A percentile compares a stretch with the other conserved stretches of the same genome.
Evolutionary conservation across 2,329 filamentous ascomycete species (phyloP).

Genomic region (Rhynchosporium secalis): DNA sequence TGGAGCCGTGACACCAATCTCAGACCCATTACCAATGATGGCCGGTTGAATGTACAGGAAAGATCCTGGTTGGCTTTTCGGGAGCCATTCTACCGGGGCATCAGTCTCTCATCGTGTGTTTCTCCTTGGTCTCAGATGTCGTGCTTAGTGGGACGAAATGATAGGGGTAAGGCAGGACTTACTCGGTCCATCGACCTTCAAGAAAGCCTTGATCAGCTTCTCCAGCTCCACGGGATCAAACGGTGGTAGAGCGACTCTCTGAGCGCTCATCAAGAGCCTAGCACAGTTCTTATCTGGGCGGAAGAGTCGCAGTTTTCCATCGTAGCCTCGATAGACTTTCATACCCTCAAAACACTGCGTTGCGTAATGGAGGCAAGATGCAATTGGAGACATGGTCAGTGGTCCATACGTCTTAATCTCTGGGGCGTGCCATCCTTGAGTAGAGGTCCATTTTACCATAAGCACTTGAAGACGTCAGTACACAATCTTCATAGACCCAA

Average conservation of each 20-base stretch:
- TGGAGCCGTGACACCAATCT: slow-evolving; percentile 78
- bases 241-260: slow-evolving; percentile 70
- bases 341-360: slow-evolving; percentile 42
- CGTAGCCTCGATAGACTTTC: slow-evolving; percentile 77
- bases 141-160: neutral
- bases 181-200: slow-evolving; percentile 66
- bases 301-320: slow-evolving; percentile 64
- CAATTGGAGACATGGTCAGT: slow-evolving; percentile 75
- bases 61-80: slow-evolving; percentile 62
- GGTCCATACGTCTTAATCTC: slow-evolving; percentile 76
- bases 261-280: slow-evolving; percentile 52
- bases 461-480: slow-evolving; percentile 52
- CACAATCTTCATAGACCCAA: neutral
- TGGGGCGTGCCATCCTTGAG: slow-evolving; percentile 70
- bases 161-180: slow-evolving; percentile 12
- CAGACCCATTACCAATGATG: slow-evolving; percentile 77
- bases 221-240: slow-evolving; percentile 73
- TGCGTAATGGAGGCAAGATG: slow-evolving; percentile 75
- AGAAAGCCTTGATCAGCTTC: slow-evolving; percentile 69
- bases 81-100: slow-evolving; percentile 67
- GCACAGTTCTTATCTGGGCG: slow-evolving; percentile 57
- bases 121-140: neutral
- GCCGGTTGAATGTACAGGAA: slow-evolving; percentile 87
- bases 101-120: neutral
- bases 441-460: slow-evolving; percentile 64